phyloP scores from a whole-genome alignment of 345 rosid genomes.

The Ceriops decandra region DNA sequence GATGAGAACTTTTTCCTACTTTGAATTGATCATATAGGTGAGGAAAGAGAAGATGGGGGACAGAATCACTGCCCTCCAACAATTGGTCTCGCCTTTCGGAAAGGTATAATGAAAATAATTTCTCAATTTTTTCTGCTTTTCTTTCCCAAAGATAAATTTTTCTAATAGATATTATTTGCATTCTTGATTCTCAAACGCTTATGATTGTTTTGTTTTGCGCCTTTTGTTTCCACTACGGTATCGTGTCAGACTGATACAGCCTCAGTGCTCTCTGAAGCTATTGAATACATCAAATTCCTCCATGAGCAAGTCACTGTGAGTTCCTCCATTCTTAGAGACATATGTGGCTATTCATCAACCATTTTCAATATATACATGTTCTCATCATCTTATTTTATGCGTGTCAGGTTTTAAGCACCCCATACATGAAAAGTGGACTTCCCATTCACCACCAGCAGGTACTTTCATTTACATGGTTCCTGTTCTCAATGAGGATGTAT shows the following conservation, averaged over 20 bases:
- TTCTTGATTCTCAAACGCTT: conserved; percentile 20
- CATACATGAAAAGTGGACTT: conserved; percentile 93
- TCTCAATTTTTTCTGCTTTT: conserved; percentile 15
- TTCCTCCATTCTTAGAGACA: neutral
- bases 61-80: conserved; percentile 99
- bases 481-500: too few relatives aligned
- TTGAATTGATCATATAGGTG: conserved; percentile 46
- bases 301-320: conserved; percentile 92
- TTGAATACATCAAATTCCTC: conserved; percentile 93
- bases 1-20: conserved; percentile 27
- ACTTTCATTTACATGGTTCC: neutral
- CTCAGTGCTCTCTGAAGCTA: conserved; percentile 97
- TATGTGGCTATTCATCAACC: neutral
- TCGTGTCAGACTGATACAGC: conserved; percentile 94
- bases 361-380: neutral
- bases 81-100: conserved; percentile 99
- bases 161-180: conserved; percentile 14
- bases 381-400: neutral
- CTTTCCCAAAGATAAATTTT: conserved; percentile 14
- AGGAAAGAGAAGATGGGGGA: conserved; percentile 99
- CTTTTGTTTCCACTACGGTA: neutral
- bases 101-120: conserved; percentile 48
- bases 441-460: conserved; percentile 79
- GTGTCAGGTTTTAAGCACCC: conserved; percentile 71
- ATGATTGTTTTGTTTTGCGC: neutral